A percentile compares a stretch with the other conserved stretches of the same genome.
phyloP scores from a whole-genome alignment of 1,284 basidiomycete genomes.

The Trametes pubescens region DNA sequence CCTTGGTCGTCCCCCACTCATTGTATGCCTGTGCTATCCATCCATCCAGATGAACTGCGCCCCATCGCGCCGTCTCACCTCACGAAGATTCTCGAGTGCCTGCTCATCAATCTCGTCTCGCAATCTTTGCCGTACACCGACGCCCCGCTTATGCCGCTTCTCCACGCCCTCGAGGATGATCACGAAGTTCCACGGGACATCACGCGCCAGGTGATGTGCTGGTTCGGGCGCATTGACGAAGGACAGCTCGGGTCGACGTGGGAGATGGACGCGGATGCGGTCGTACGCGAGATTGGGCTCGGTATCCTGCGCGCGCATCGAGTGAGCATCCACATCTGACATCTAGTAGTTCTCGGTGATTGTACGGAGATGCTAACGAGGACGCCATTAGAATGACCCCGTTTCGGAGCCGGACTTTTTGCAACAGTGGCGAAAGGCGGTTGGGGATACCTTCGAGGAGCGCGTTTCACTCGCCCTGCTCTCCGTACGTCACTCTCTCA shows the following conservation, averaged over 20 bases:
- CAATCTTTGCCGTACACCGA: constrained; percentile 57
- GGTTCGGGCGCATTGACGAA: constrained; percentile 71
- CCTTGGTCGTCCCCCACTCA: neutral
- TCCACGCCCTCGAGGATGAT: constrained; percentile 68
- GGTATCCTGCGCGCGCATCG: constrained; percentile 72
- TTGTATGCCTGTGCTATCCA: neutral
- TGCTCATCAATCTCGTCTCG: constrained; percentile 76
- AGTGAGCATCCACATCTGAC: constrained; percentile 51
- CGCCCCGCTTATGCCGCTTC: constrained; percentile 61
- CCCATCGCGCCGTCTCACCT: constrained; percentile 75
- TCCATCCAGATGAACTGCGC: constrained; percentile 66
- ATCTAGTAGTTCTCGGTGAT: neutral
- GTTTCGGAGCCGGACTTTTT: constrained; percentile 66
- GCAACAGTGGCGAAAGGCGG: constrained; percentile 69
- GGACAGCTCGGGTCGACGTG: constrained; percentile 55
- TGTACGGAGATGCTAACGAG: constrained; percentile 24
- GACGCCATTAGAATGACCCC: constrained; percentile 56
- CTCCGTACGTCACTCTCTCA: constrained; percentile 56
- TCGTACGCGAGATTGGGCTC: constrained; percentile 75
- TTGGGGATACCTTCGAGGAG: constrained; percentile 78
- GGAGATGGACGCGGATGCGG: constrained; percentile 64
- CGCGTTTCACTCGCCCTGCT: constrained; percentile 68
- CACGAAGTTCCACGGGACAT: constrained; percentile 75
- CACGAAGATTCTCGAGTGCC: constrained; percentile 71
- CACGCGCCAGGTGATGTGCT: constrained; percentile 73